These are phyloP conservation scores for Cynara cardunculus DNA, from an alignment of 129 eudicot genomes.

Conservation along the genomic window DNA sequence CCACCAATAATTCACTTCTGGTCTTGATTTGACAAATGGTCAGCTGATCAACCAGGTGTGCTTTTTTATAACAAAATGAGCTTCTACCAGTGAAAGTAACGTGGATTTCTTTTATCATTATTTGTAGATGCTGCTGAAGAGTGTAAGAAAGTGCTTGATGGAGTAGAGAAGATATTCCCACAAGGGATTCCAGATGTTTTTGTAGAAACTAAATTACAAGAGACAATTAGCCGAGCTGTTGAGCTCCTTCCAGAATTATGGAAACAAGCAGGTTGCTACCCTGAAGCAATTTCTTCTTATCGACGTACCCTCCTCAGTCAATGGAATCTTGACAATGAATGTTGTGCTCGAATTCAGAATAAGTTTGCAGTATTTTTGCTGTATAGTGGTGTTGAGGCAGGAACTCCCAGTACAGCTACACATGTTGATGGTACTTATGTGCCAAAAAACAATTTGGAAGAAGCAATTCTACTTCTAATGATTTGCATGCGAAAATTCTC, in stretches of 20 bases:
- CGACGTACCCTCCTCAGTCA: slow-evolving; percentile 83
- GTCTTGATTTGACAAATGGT: not conserved
- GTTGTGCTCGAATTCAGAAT: slow-evolving; percentile 82
- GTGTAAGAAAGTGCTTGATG: slow-evolving; percentile 87
- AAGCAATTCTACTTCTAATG: slow-evolving; percentile 84
- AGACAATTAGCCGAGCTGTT: slow-evolving; percentile 77
- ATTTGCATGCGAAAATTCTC: slow-evolving; percentile 69
- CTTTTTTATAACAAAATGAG: not conserved
- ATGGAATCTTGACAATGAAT: slow-evolving; percentile 87
- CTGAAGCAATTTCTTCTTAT: slow-evolving; percentile 78
- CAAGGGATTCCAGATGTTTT: slow-evolving; percentile 74
- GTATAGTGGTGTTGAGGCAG: slow-evolving; percentile 75
- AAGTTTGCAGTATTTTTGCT: slow-evolving; percentile 76
- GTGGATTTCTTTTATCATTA: not conserved
- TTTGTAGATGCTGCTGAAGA: slow-evolving; percentile 81
- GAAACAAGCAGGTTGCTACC: slow-evolving; percentile 54
- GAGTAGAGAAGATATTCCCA: slow-evolving; percentile 79
- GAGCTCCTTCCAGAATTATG: slow-evolving; percentile 93
- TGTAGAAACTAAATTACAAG: slow-evolving; percentile 72
- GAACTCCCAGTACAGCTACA: slow-evolving; percentile 68
- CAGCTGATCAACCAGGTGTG: not conserved
- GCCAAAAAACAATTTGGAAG: slow-evolving; percentile 83
- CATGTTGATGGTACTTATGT: slow-evolving; percentile 70
- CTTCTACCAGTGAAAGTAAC: not conserved
- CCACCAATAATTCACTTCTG: not conserved